Evolutionary conservation across 169 alveolate species (phyloP), one percentile per base, ranked within the genome.

Genomic region (Ichthyophthirius multifiliis): DNA sequence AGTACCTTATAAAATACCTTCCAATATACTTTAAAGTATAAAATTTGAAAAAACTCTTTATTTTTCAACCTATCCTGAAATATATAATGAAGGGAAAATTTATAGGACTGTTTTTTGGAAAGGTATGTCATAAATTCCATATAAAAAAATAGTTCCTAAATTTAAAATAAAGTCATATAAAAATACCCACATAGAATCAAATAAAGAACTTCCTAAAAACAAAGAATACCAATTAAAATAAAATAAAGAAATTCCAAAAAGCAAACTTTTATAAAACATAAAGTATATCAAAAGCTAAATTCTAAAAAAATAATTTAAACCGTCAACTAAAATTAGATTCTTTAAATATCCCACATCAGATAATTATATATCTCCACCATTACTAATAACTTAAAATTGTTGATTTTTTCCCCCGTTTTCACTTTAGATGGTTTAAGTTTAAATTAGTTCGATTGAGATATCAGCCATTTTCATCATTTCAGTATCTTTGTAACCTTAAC

Each of bases 401-500:
- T 55, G 7, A 55, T 15, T 12, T 55, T 55, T 55, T 55, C 71
- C 1, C 23, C 43, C 13, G 12, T 5, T 55, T 55, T 55, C 2
- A n/a, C 73, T 47, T 64, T 82, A 15, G 15, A 71, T 43, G 10
- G 43, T 32, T 27, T 71, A 0, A 37, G n/a, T n/a, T n/a, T n/a
- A n/a, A 55, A 55, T 39, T 20, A 55, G 18, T 55, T 55, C 71
- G 10, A 55, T 55, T 18, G 96, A 94, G 30, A 93, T 85, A 81
- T 92, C 88, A 30, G 96, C 96, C 44, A 83, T 90, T 84, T 91
- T 65, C 73, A 95, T 75, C 98, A 95, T 95, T 13, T 86, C 81
- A 7, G 93, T 94, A 83, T 95, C 97, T 74, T 93, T 92, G 31
- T 90, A 89, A 12, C 97, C 98, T 82, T 91, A 96, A 15, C 98